These are phyloP conservation scores for Geotrichum restrictum DNA, from an alignment of 1,139 yeast species.

Conservation along the genomic window DNA sequence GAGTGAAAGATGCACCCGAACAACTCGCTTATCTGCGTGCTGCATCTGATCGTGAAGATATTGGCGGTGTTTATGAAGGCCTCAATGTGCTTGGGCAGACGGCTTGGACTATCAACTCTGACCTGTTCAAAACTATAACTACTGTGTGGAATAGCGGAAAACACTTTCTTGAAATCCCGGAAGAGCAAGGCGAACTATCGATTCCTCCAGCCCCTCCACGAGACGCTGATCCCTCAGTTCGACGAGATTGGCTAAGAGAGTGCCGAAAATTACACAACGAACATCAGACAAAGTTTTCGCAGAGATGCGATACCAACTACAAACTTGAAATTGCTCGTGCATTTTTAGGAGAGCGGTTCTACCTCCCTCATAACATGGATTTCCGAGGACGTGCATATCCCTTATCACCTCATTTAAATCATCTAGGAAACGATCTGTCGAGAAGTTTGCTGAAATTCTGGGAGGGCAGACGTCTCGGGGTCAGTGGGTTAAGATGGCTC, in stretches of 20 bases:
- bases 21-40: constrained; percentile 83
- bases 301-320: constrained; percentile 90
- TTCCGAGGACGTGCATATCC: constrained; percentile 91
- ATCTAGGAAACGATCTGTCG: constrained; percentile 86
- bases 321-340: constrained; percentile 94
- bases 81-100: constrained; percentile 84
- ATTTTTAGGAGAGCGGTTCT: constrained; percentile 70
- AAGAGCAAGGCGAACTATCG: constrained; percentile 46
- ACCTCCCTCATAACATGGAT: constrained; percentile 90
- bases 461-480: constrained; percentile 80
- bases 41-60: constrained; percentile 66
- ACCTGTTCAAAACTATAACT: constrained; percentile 63
- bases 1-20: constrained; percentile 85
- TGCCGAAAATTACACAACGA: constrained; percentile 57
- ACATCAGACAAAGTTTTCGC: constrained; percentile 68
- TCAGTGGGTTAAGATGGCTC: constrained; percentile 74
- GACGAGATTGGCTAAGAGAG: constrained; percentile 62
- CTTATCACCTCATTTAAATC: constrained; percentile 72
- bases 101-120: constrained; percentile 86
- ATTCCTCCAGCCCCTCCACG: constrained; percentile 65
- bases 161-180: constrained; percentile 76
- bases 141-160: constrained; percentile 85
- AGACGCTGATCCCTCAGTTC: constrained; percentile 61
- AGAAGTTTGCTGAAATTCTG: constrained; percentile 82
- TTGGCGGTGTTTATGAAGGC: constrained; percentile 70